These are phyloP conservation scores for Calonectria honghensis DNA, from an alignment of 2,329 filamentous ascomycete species.

Conservation along the genomic window DNA sequence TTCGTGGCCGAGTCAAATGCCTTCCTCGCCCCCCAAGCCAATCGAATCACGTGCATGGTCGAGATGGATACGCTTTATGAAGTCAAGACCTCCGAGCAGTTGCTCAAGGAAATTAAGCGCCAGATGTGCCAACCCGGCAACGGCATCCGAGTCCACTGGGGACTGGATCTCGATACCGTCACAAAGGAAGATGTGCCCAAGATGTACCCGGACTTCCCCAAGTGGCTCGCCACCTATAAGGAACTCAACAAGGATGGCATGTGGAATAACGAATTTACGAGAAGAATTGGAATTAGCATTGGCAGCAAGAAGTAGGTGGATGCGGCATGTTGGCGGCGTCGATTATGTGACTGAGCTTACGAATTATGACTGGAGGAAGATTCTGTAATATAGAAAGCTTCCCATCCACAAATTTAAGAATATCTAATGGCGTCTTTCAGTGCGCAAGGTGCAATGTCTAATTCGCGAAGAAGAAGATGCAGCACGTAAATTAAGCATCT, in stretches of 20 bases:
- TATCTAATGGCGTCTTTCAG: not conserved
- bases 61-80: constrained; percentile 7
- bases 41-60: constrained; percentile 1
- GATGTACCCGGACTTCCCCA: constrained; percentile 8
- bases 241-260: constrained; percentile 4
- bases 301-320: not conserved
- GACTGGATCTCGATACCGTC: constrained; percentile 15
- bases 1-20: constrained; percentile 12
- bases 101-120: not conserved
- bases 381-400: not conserved
- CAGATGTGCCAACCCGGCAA: constrained; percentile 8
- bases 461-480: not conserved
- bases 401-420: not conserved
- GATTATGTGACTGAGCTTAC: not conserved
- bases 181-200: not conserved
- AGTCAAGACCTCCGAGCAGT: not conserved
- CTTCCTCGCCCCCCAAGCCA: not conserved
- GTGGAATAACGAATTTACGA: not conserved
- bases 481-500: not conserved
- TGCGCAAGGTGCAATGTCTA: no score
- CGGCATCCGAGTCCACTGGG: constrained; percentile 14
- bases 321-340: no score
- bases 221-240: constrained; percentile 4
- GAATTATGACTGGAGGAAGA: not conserved
- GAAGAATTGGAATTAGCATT: constrained; percentile 1